Evolutionary conservation across 805 yeast species (phyloP).

Genomic region (Candida ficus): DNA sequence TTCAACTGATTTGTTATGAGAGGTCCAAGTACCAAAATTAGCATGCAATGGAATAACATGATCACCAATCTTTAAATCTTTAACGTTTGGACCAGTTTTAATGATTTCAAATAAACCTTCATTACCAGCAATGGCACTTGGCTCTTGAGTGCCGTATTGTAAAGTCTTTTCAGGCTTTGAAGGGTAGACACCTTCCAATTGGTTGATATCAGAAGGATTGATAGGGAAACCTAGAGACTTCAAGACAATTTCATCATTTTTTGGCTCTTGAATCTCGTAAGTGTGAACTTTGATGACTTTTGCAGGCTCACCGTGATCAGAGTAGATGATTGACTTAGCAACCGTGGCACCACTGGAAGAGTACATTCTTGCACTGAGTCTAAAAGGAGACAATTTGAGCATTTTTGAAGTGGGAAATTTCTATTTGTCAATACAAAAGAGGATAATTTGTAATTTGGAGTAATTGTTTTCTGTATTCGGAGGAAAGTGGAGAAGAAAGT

Average conservation of each 20-base stretch:
- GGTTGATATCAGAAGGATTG: conserved; percentile 88
- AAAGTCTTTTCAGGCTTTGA: conserved; percentile 54
- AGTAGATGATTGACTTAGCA: conserved; percentile 63
- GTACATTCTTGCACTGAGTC: conserved; percentile 5
- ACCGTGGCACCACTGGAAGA: conserved; percentile 23
- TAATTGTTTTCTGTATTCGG: not conserved
- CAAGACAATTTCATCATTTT: conserved; percentile 47
- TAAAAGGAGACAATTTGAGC: conserved; percentile 5
- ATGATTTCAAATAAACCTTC: conserved; percentile 89
- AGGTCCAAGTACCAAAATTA: conserved; percentile 92
- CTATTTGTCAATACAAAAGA: not conserved
- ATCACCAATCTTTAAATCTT: conserved; percentile 58
- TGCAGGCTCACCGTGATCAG: conserved; percentile 62
- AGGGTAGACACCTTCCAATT: conserved; percentile 81
- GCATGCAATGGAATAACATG: conserved; percentile 80
- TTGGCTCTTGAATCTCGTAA: conserved; percentile 44
- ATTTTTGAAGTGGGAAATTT: not conserved
- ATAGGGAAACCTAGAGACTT: conserved; percentile 76
- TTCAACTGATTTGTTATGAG: conserved; percentile 56
- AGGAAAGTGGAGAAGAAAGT: not conserved
- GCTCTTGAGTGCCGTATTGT: conserved; percentile 53
- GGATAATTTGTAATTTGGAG: not conserved
- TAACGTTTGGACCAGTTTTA: conserved; percentile 56
- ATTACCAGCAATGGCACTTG: conserved; percentile 85
- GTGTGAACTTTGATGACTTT: conserved; percentile 49